Base-by-base conservation (phyloP, 441 rosid genomes). In the Populus hybrid region DNA sequence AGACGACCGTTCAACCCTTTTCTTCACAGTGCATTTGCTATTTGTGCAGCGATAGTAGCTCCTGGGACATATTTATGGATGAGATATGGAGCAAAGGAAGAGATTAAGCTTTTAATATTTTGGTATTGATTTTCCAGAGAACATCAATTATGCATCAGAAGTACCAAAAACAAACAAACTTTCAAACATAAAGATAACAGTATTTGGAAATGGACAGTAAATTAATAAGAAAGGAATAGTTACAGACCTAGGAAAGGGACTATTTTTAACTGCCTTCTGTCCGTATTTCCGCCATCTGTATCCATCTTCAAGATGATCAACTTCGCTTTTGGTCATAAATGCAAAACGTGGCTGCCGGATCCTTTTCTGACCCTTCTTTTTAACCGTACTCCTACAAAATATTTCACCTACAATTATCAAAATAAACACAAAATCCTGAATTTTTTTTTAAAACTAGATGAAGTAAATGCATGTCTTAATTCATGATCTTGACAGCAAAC, bases 11-110 rank as follows among this genome's bases (percentile, higher is more conserved):
- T 95, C 99, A 65, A 95, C 99, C 83, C 99, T 88, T 87, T 95
- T 95, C 86, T 95, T 95, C 81, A 95, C 99, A 0, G 91, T 95
- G 80, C 99, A 95, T 86, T 89, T 87, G 82, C 89, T 85, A 59
- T 92, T 95, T n/a, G 99, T 95, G 83, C 99, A 95, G 40, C 98
- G 91, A 66, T 95, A 95, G 84, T 95, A 95, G 85, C 99, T 92
- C 90, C 99, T 95, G 86, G 78, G 74, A n/a, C 12, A 57, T 7
- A 57, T 28, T 26, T 20, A 12, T 24, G 23, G 6, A 50, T 20
- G 32, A 73, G 69, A 69, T 28, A 69, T 28, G 65, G 11, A 69
- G 42, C 54, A 38, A 30, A 34, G 21, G 8, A 64, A 38, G 61
- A 21, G 5, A 21, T 61, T 21, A 61, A 61, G 64, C 64, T 21